phyloP scores from a whole-genome alignment of 768 basidiomycete species.

The Tricholoma sp. region DNA sequence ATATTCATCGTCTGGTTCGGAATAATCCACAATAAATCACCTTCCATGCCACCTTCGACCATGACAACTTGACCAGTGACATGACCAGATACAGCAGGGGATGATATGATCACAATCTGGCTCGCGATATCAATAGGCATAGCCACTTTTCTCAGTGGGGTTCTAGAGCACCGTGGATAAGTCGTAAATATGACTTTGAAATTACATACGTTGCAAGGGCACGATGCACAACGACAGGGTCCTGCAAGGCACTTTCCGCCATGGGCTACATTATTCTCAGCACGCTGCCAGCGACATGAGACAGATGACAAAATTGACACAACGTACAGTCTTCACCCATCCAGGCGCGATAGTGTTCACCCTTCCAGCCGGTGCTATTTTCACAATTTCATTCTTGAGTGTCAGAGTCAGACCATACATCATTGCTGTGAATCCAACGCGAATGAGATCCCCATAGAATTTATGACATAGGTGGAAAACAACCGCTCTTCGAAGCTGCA shows the following conservation, averaged over 20 bases:
- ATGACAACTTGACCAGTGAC: conserved; percentile 66
- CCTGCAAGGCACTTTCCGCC: conserved; percentile 51
- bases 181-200: background rate
- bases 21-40: background rate
- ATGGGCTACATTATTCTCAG: conserved; percentile 31
- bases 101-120: conserved; percentile 60
- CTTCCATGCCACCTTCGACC: conserved; percentile 75
- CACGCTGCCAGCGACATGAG: background rate
- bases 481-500: conserved; percentile 64
- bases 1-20: conserved; percentile 1
- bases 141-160: conserved; percentile 66
- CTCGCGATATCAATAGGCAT: conserved; percentile 57
- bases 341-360: conserved; percentile 70
- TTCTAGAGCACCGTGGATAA: conserved; percentile 30
- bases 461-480: conserved; percentile 7
- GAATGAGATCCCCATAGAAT: background rate
- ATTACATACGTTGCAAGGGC: conserved; percentile 62
- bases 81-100: conserved; percentile 59
- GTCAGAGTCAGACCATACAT: conserved; percentile 68
- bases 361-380: conserved; percentile 64
- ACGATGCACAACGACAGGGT: conserved; percentile 48
- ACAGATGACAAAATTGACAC: background rate
- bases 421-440: conserved; percentile 36
- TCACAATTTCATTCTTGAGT: conserved; percentile 79
- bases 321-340: conserved; percentile 50